Conservation (phyloP, 176 grass and related monocot genomes). For the Zoysia japonica region DNA sequence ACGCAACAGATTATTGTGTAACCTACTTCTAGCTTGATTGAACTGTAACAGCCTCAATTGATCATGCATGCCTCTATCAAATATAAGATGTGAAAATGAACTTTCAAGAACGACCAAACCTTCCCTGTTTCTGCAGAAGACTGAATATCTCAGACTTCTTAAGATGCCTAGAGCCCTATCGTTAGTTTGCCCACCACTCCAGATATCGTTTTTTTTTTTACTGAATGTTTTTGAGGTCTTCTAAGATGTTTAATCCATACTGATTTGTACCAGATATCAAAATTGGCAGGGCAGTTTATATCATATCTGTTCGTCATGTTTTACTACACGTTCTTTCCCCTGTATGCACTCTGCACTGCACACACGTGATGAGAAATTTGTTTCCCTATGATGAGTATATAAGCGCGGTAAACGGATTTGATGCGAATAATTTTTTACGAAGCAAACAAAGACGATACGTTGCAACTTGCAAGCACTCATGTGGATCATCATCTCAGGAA, state of each 20-base stretch:
- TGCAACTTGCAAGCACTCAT: neutral
- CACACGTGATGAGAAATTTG: too few relatives aligned
- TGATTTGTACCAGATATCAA: too few relatives aligned
- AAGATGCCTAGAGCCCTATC: neutral
- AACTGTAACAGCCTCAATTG: neutral
- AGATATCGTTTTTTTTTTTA: too few relatives aligned
- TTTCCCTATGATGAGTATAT: too few relatives aligned
- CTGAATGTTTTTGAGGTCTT: too few relatives aligned
- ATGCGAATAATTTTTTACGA: neutral
- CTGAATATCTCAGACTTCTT: neutral
- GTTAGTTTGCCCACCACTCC: neutral
- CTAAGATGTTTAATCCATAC: too few relatives aligned
- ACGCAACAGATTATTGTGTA: neutral
- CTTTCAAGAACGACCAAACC: neutral
- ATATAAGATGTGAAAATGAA: neutral
- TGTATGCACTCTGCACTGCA: too few relatives aligned
- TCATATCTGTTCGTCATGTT: too few relatives aligned
- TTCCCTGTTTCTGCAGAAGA: neutral
- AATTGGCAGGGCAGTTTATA: too few relatives aligned
- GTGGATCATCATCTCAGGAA: neutral
- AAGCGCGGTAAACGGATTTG: neutral
- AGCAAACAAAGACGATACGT: neutral
- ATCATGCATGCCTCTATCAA: neutral
- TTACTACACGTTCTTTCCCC: too few relatives aligned
- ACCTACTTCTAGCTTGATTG: neutral